These are phyloP conservation scores for Termitomyces sp. DNA, from an alignment of 768 basidiomycete species.

Conservation along the genomic window DNA sequence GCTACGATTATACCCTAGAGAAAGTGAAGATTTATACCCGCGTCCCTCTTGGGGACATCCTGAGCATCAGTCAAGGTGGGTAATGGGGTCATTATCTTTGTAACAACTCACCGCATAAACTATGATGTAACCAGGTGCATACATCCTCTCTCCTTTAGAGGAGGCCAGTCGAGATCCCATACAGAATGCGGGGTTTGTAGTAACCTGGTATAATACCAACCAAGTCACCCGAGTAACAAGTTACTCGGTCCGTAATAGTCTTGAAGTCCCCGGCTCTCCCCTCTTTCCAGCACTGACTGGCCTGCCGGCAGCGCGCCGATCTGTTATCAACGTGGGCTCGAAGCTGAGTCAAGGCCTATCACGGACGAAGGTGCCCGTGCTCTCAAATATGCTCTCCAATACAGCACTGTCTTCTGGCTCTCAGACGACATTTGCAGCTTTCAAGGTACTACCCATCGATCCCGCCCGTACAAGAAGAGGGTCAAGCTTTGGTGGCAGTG, in stretches of 20 bases:
- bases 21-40: conserved; percentile 90
- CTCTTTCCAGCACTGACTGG: conserved; percentile 14
- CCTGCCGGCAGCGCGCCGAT: conserved; percentile 9
- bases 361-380: conserved; percentile 13
- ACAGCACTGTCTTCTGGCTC: conserved; percentile 25
- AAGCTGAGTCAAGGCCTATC: conserved; percentile 10
- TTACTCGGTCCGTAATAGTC: conserved; percentile 79
- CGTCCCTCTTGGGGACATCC: conserved; percentile 80
- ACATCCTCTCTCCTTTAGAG: conserved; percentile 91
- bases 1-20: conserved; percentile 90
- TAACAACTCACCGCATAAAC: background rate
- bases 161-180: conserved; percentile 84
- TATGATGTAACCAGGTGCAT: conserved; percentile 66
- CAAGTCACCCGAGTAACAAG: conserved; percentile 77
- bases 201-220: conserved; percentile 73
- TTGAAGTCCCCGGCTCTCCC: conserved; percentile 27
- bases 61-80: conserved; percentile 73
- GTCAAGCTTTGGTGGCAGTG: conserved; percentile 38
- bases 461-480: conserved; percentile 47
- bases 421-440: conserved; percentile 60
- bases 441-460: conserved; percentile 78
- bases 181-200: conserved; percentile 85
- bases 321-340: conserved; percentile 9
- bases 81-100: background rate
- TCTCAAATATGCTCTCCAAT: conserved; percentile 34